phyloP scores from a whole-genome alignment of 352 stramenopile species.

The Pythium oligandrum region DNA sequence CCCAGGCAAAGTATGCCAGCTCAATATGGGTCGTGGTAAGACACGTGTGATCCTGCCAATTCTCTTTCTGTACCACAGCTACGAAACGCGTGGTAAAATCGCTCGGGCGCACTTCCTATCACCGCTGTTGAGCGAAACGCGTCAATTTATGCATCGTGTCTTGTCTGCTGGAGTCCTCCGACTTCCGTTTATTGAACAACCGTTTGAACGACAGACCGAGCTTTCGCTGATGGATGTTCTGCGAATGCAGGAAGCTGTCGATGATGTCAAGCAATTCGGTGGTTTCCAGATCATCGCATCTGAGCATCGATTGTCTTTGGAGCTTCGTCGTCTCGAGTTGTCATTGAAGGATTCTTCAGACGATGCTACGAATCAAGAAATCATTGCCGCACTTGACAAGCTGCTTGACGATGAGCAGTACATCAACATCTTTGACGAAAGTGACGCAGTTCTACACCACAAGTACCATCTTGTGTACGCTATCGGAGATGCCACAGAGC shows the following conservation, averaged over 20 bases:
- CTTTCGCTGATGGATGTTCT: constrained; percentile 22
- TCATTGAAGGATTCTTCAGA: too few relatives aligned
- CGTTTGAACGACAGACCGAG: constrained; percentile 58
- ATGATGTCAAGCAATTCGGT: constrained; percentile 29
- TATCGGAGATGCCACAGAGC: constrained; percentile 36
- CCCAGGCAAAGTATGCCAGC: constrained; percentile 63
- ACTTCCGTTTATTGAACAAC: constrained; percentile 49
- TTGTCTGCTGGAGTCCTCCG: constrained; percentile 38
- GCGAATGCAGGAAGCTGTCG: constrained; percentile 30
- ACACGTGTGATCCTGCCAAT: constrained; percentile 87
- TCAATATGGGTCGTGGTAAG: constrained; percentile 88
- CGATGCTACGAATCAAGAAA: constrained; percentile 3
- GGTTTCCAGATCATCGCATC: constrained; percentile 73
- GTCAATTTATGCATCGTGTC: constrained; percentile 55
- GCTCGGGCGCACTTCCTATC: constrained; percentile 62
- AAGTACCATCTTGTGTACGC: constrained; percentile 88
- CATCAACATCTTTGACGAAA: constrained; percentile 85
- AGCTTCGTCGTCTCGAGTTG: constrained; percentile 71
- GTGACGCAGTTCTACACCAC: constrained; percentile 83
- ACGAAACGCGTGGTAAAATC: too few relatives aligned
- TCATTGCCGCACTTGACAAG: constrained; percentile 22
- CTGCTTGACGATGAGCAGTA: constrained; percentile 45
- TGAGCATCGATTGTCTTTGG: constrained; percentile 85
- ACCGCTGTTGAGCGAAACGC: constrained; percentile 56
- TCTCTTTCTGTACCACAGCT: constrained; percentile 79